phyloP scores from a whole-genome alignment of 2,329 filamentous ascomycete species.

The Penicillium sp. region DNA sequence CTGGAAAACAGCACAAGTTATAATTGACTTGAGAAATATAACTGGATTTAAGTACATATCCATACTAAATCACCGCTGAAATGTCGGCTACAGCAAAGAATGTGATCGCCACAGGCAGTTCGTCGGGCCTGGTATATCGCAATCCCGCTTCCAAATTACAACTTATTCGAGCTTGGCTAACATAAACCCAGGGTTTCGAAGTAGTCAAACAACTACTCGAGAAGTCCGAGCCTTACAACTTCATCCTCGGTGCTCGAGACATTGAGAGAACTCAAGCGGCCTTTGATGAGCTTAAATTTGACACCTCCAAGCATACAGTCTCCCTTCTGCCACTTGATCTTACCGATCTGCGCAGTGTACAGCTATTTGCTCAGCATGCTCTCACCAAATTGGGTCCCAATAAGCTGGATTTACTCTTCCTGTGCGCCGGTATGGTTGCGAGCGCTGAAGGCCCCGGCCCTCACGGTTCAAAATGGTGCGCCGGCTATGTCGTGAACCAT shows the following conservation, averaged over 20 bases:
- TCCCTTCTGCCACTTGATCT: constrained; percentile 27
- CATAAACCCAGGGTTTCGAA: constrained; percentile 28
- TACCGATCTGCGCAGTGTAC: constrained; percentile 24
- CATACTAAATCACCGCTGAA: too few species aligned
- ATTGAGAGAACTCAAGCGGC: constrained; percentile 20
- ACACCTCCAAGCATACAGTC: constrained; percentile 24
- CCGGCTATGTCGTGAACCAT: constrained; percentile 28
- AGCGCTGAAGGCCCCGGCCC: constrained; percentile 23
- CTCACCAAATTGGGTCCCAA: constrained; percentile 20
- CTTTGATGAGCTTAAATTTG: constrained; percentile 24
- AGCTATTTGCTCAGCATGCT: constrained; percentile 24
- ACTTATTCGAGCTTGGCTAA: constrained; percentile 1
- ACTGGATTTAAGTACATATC: too few species aligned
- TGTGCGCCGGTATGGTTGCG: constrained; percentile 22
- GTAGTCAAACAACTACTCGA: constrained; percentile 29
- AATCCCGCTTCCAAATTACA: not conserved
- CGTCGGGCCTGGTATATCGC: constrained; percentile 23
- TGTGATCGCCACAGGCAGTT: constrained; percentile 25
- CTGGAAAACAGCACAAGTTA: not conserved
- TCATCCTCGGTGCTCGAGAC: constrained; percentile 29
- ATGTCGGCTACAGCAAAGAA: constrained; percentile 23
- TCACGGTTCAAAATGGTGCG: constrained; percentile 30
- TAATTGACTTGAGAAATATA: too few species aligned
- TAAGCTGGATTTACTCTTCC: constrained; percentile 24
- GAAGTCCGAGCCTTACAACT: constrained; percentile 25